Evolutionary conservation across 1,139 yeast species (phyloP), one percentile per base, ranked within the genome.

Genomic region (Diutina ranongensis): DNA sequence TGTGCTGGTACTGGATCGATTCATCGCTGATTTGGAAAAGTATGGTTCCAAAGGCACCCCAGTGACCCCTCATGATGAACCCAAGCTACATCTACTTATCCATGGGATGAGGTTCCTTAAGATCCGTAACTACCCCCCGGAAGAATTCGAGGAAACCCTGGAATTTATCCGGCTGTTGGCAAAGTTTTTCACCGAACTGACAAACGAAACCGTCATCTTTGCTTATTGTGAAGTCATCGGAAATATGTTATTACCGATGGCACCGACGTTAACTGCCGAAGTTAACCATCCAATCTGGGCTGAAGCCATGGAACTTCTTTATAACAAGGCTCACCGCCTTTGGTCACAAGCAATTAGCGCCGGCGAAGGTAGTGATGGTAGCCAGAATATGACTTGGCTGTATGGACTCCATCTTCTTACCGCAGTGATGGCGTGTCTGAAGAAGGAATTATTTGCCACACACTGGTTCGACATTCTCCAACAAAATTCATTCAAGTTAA

Each of bases 251-350:
- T 63, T 86, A 41, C 95, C 97, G 0, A 64, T 92, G 38, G 95
- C 97, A 0, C 94, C 87, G 18, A 71, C 77, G 2, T 72, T 89
- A 33, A 86, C 97, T 0, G 98, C 97, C 0, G 99, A 94, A 59
- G 88, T 88, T 1, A 92, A 94, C 56, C 95, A 88, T 60, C 98
- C 98, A 2, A 79, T 84, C 0, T 94, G 98, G 99, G 81, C 83
- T 0, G 84, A 80, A 45, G 94, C 96, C 0, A 75, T 87, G 47
- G 76, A 75, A 32, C 63, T 68, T 18, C 75, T 88, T 2, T 83
- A 75, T 57, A 62, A 72, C 13, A 74, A 74, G 48, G 78, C 83
- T 2, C 53, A 54, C 31, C 55, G 57, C 32, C 60, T 70, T 25
- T 69, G 73, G 73, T 33, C 18, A 31, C 21, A 41, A 34, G 35